Conservation (phyloP, 1,284 basidiomycete genomes). For the Leucoagaricus sp. region DNA sequence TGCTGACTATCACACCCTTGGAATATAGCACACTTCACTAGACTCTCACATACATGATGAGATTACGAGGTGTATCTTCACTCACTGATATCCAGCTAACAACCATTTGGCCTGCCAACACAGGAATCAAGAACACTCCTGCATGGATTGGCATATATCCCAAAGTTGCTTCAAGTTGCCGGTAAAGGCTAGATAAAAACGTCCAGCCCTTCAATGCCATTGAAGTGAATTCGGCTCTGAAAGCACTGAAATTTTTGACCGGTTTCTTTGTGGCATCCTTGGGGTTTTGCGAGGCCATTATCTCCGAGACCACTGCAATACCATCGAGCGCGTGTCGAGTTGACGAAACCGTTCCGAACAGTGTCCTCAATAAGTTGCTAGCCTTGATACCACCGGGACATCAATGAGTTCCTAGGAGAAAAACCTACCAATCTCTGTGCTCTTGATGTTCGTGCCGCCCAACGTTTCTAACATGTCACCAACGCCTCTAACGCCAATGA, state of each 20-base stretch:
- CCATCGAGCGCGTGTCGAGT: slow-evolving; percentile 69
- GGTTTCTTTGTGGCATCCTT: slow-evolving; percentile 54
- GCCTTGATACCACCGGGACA: slow-evolving; percentile 74
- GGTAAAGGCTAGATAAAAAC: slow-evolving; percentile 2
- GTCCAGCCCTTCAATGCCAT: slow-evolving; percentile 5
- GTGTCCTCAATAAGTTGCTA: slow-evolving; percentile 68
- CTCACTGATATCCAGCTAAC: slow-evolving; percentile 57
- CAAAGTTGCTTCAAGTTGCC: slow-evolving; percentile 62
- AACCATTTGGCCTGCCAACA: slow-evolving; percentile 63
- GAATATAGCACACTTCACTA: too few relatives aligned
- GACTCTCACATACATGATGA: too few relatives aligned
- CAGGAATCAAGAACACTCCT: slow-evolving; percentile 65
- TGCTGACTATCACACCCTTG: slow-evolving; percentile 63
- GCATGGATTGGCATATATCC: slow-evolving; percentile 62
- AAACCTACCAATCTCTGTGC: slow-evolving; percentile 79
- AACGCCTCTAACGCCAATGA: slow-evolving; percentile 67
- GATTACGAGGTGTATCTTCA: background rate
- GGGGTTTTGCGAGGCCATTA: slow-evolving; percentile 74
- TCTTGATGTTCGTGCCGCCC: slow-evolving; percentile 62
- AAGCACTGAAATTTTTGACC: slow-evolving; percentile 44
- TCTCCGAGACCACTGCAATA: slow-evolving; percentile 90
- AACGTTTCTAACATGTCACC: slow-evolving; percentile 66
- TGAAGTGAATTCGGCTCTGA: slow-evolving; percentile 26
- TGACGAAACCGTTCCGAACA: slow-evolving; percentile 69
- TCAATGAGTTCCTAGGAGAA: background rate